Percentiles rank a stretch among this genome's conserved stretches.
These are phyloP conservation scores for Stagonosporopsis vannaccii DNA, from an alignment of 2,329 filamentous ascomycete species.

Conservation along the genomic window DNA sequence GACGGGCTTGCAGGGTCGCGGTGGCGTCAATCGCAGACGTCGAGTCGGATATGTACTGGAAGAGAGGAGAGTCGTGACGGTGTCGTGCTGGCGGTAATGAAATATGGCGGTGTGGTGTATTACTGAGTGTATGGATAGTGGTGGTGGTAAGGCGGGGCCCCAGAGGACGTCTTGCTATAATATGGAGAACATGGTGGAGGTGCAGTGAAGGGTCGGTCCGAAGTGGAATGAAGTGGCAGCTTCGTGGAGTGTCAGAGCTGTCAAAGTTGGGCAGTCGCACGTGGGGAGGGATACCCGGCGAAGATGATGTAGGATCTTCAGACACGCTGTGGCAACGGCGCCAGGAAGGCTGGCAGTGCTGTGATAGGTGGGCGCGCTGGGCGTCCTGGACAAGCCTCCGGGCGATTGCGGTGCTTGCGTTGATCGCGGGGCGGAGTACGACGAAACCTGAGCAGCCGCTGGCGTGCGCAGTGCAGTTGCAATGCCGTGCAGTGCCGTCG, in stretches of 20 bases:
- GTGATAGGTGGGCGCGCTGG: slow-evolving; percentile 12
- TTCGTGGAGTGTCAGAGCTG: slow-evolving; percentile 33
- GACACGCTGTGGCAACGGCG: slow-evolving; percentile 43
- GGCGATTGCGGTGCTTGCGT: slow-evolving; percentile 13
- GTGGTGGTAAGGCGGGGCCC: slow-evolving; percentile 40
- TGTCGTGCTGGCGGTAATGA: slow-evolving; percentile 10
- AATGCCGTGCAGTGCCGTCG: slow-evolving; percentile 9
- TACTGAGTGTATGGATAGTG: slow-evolving; percentile 14
- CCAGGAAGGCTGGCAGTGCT: slow-evolving; percentile 7
- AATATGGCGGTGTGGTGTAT: slow-evolving; percentile 12
- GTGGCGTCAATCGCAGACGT: slow-evolving; percentile 8
- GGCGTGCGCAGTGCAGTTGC: slow-evolving; percentile 16
- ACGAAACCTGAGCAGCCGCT: slow-evolving; percentile 8
- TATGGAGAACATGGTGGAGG: slow-evolving; percentile 45
- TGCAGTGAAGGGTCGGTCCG: slow-evolving; percentile 36
- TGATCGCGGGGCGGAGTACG: slow-evolving; percentile 5
- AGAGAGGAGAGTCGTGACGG: slow-evolving; percentile 14
- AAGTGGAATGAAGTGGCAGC: slow-evolving; percentile 34
- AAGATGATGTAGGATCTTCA: slow-evolving; percentile 42
- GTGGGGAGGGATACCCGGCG: slow-evolving; percentile 42
- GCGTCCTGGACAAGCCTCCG: slow-evolving; percentile 1
- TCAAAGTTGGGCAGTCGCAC: slow-evolving; percentile 26
- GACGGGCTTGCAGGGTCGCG: neutral
- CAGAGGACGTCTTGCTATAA: slow-evolving; percentile 49
- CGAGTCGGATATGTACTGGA: slow-evolving; percentile 5